Evolutionary conservation across 2,329 filamentous ascomycete species (phyloP).

Genomic region (Magnaporthiopsis rhizophila): DNA sequence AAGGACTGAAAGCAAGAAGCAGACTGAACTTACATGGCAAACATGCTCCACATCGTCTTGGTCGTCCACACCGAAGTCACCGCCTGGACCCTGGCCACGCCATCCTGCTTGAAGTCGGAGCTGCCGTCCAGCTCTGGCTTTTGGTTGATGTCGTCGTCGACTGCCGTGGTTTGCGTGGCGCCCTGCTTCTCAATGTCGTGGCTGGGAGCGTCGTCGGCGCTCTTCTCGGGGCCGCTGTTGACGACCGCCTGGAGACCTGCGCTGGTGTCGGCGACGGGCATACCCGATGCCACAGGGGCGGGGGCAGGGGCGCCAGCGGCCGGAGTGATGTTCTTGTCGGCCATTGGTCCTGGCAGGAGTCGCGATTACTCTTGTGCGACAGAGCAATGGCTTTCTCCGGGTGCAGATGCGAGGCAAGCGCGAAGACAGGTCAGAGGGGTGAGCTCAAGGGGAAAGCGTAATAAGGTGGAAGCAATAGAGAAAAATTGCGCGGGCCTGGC

Average conservation of each 20-base stretch:
- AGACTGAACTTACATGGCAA: slow-evolving; percentile 26
- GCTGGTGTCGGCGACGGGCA: slow-evolving; percentile 1
- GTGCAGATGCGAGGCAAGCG: too few relatives aligned
- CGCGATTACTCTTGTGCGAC: not conserved
- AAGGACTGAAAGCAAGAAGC: not conserved
- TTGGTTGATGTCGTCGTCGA: not conserved
- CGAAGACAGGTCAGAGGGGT: not conserved
- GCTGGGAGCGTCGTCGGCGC: not conserved
- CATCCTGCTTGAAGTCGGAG: slow-evolving; percentile 22
- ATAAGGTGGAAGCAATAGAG: not conserved
- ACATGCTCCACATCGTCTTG: slow-evolving; percentile 29
- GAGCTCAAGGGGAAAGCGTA: not conserved
- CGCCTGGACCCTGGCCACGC: slow-evolving; percentile 30
- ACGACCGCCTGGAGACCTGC: not conserved
- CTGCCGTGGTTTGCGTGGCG: not conserved
- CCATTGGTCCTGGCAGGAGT: not conserved
- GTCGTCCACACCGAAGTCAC: slow-evolving; percentile 31
- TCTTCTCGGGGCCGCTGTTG: not conserved
- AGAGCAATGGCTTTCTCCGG: not conserved
- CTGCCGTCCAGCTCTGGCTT: not conserved
- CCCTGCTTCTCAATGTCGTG: slow-evolving; percentile 5
- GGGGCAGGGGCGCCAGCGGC: not conserved
- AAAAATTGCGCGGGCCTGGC: too few relatives aligned
- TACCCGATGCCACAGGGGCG: not conserved
- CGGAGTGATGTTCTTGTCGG: not conserved